These are phyloP conservation scores for Cinnamomum micranthum DNA, from an alignment of 164 flowering plant genomes.

Conservation along the genomic window DNA sequence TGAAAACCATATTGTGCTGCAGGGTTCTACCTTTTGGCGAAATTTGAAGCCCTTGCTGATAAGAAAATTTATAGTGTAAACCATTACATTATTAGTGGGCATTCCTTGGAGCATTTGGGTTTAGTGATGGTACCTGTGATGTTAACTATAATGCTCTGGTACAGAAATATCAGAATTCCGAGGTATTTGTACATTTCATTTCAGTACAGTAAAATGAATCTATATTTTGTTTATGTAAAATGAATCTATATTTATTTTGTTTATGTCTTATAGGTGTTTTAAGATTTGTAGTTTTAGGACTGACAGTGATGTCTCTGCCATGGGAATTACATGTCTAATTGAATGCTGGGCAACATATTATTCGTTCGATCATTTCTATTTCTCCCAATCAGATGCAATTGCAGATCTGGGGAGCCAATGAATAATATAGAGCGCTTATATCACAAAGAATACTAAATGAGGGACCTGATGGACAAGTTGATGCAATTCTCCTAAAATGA, in stretches of 20 bases:
- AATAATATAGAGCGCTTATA: no score
- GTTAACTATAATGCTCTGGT: slow-evolving; percentile 43
- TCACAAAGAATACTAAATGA: no score
- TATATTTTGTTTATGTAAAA: not conserved
- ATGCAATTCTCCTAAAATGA: no score
- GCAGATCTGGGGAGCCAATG: not conserved
- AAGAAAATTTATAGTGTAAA: slow-evolving; percentile 39
- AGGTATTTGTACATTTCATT: slow-evolving; percentile 26
- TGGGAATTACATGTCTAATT: not conserved
- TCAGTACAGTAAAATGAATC: not conserved
- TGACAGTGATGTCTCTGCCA: not conserved
- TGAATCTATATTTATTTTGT: not conserved
- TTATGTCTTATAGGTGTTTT: not conserved
- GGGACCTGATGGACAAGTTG: no score
- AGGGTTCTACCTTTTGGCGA: slow-evolving; percentile 46
- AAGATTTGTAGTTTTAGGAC: not conserved
- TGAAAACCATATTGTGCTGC: slow-evolving; percentile 14
- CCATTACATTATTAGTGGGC: slow-evolving; percentile 52
- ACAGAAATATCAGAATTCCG: slow-evolving; percentile 32
- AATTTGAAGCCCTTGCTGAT: slow-evolving; percentile 45
- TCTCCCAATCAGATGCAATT: not conserved
- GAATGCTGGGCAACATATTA: not conserved
- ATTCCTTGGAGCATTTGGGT: slow-evolving; percentile 55
- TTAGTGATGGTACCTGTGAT: slow-evolving; percentile 40
- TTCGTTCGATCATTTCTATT: no score